Evolutionary conservation across 768 basidiomycete genomes (phyloP).

Genomic region (Hortiboletus flavorubellus): DNA sequence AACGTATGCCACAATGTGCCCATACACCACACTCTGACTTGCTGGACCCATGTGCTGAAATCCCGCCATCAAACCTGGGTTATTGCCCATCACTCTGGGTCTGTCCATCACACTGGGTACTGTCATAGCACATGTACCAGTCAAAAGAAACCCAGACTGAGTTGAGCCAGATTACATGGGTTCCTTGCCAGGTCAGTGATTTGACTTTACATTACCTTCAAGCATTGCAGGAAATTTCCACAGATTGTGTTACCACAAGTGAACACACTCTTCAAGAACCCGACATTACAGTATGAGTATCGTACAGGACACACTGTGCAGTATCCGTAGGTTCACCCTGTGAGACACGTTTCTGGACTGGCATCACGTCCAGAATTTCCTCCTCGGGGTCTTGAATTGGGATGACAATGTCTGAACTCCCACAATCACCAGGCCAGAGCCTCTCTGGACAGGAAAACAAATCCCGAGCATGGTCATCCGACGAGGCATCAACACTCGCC

Average conservation of each 20-base stretch:
- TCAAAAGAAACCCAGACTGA: constrained; percentile 98
- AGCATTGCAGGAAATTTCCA: neutral
- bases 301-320: constrained; percentile 95
- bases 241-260: constrained; percentile 99
- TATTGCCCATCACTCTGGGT: neutral
- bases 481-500: constrained; percentile 89
- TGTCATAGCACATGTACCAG: constrained; percentile 73
- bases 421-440: constrained; percentile 93
- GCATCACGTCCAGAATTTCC: constrained; percentile 93
- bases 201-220: neutral
- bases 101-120: constrained; percentile 5
- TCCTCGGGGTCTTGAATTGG: constrained; percentile 98
- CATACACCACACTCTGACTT: no score
- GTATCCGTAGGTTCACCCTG: constrained; percentile 94
- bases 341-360: constrained; percentile 95
- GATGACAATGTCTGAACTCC: constrained; percentile 90
- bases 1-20: no score
- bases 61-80: no score
- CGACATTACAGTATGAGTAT: constrained; percentile 84
- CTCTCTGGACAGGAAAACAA: constrained; percentile 99
- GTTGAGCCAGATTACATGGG: constrained; percentile 98
- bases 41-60: no score
- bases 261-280: constrained; percentile 72
- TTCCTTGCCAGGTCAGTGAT: constrained; percentile 79
- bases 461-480: constrained; percentile 90